Evolutionary conservation across 2,329 filamentous ascomycete genomes (phyloP), one percentile per base, ranked within the genome.

Genomic region (Phialophora macrospora): DNA sequence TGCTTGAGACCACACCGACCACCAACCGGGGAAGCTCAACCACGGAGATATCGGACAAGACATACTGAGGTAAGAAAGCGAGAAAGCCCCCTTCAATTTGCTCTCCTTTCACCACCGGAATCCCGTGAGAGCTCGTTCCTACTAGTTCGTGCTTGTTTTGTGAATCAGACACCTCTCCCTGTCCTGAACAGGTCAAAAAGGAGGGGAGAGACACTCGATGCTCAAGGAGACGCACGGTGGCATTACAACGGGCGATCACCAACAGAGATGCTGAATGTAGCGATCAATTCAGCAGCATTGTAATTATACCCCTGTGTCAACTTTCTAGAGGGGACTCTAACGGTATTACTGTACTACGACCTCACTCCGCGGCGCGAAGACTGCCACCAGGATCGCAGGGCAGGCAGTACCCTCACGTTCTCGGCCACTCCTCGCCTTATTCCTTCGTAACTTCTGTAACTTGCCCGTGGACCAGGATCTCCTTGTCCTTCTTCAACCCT

Each of bases 401-500:
- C 17, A 44, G 17, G 14, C 38, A 44, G 38, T 17, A 17, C 14
- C 6, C 38, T 44, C 38, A 44, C 17, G 14, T 51, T 22, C 20
- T 51, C 3, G 12, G 6, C 24, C 20, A 1, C 12, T 12, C 48
- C 24, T 55, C 11, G 20, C 28, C 26, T 32, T 60, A 64, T 4
- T 48, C 54, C 63, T 54, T 54, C 5, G 44, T 24, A 24, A 66
- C 60, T 32, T 66, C 60, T 22, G n/a, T 46, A 7, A 63, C 60
- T n/a, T 61, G 34, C 1, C 48, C 64, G 6, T 26, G 34, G 14
- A 54, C 54, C 41, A 57, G 60, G 20, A 63, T 24, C 38, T 60
- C 61, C 51, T 66, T 63, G 17, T 54, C 55, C 22, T 52, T 54
- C 14, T 38, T 28, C 46, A 66, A 34, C 17, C 57, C 64, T n/a